Evolutionary conservation across 176 grass and related monocot genomes (phyloP), one percentile per base, ranked within the genome.

Genomic region (Elaeis guineensis): DNA sequence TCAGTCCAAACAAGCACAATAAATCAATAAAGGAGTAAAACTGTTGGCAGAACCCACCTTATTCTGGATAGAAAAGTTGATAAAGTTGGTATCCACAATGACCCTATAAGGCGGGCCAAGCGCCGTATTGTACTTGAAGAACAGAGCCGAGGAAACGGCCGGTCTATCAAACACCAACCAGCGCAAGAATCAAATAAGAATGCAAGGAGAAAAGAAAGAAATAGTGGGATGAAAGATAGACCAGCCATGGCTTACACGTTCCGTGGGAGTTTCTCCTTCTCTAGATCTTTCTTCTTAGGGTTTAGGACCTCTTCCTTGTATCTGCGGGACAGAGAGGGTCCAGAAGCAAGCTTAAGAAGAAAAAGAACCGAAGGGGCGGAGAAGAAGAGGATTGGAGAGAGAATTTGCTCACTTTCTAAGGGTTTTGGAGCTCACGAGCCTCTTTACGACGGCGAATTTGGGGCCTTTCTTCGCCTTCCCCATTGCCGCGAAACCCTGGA

Each of bases 11-110:
- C 2, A 54, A 19, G 7, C 14, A 66, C 25, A 54, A 54, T 30
- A 50, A 52, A 51, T 50, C 54, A 16, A 6, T 1, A 23, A 56
- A 56, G 18, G 25, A 55, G 28, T 12, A 23, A 68, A 56, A 1
- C 3, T 17, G 1, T 11, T 7, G 32, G 3, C 5, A 11, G 35
- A 17, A n/a, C 16, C 17, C 17, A 84, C 87, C 80, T 91, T 91
- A 64, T 97, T 97, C 66, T 91, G 92, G 20, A 97, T 91, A 28
- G 92, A 97, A 81, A 97, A 97, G 39, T 96, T 96, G 59, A 91
- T 90, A 75, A 96, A 96, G 49, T 97, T 97, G 72, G 92, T 96
- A 56, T 97, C 92, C 6, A 97, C 92, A 48, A 97, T 97, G 44
- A 97, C 92, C 59, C 83, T 75, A 52, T 97, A 97, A 0, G 92